Evolutionary conservation across 306 rosid genomes (phyloP).

Genomic region (Acacia confusa): DNA sequence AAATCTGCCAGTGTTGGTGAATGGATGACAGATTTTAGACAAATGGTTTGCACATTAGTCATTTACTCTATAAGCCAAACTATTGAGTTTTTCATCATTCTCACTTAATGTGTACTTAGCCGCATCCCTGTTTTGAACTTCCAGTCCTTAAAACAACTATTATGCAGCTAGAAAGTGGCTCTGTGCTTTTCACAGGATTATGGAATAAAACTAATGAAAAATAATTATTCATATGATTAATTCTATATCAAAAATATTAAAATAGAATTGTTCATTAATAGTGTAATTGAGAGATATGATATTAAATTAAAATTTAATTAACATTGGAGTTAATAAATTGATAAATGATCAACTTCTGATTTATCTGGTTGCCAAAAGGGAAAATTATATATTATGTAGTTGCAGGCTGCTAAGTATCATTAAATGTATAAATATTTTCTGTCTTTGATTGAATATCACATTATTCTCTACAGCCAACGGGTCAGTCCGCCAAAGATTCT

Average conservation of each 20-base stretch:
- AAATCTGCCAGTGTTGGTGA: constrained; percentile 98
- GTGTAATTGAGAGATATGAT: not conserved
- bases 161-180: not conserved
- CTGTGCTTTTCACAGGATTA: not conserved
- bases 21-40: constrained; percentile 84
- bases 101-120: not conserved
- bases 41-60: constrained; percentile 54
- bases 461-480: constrained; percentile 55
- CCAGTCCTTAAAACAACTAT: not conserved
- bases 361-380: constrained; percentile 1
- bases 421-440: constrained; percentile 18
- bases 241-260: not conserved
- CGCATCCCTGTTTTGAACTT: not conserved
- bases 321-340: not conserved
- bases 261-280: not conserved
- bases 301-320: too few species aligned
- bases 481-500: constrained; percentile 59
- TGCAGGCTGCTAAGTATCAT: constrained; percentile 10
- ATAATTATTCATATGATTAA: not conserved
- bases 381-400: not conserved
- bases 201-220: not conserved
- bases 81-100: constrained; percentile 4
- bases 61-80: constrained; percentile 17
- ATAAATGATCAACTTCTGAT: constrained; percentile 1
- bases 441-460: constrained; percentile 23